Percentiles rank a stretch among this genome's conserved stretches.
These are phyloP conservation scores for Neurospora pannonica DNA, from an alignment of 495 filamentous ascomycete species.

Conservation along the genomic window DNA sequence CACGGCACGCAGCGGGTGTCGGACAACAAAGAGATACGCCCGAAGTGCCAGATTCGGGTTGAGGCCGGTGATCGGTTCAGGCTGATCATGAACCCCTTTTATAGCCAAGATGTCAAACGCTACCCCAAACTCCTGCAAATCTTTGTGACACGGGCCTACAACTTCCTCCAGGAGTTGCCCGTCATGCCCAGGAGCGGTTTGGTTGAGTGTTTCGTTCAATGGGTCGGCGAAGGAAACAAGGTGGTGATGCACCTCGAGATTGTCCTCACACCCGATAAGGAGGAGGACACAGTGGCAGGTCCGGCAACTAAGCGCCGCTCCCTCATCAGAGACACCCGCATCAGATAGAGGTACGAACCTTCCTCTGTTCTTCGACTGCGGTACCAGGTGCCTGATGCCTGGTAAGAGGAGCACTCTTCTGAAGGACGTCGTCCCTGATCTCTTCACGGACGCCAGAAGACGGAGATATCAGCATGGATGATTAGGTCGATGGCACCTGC, in stretches of 20 bases:
- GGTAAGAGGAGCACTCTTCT: neutral
- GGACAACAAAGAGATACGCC: no score
- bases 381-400: neutral
- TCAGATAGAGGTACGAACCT: neutral
- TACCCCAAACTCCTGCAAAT: no score
- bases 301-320: no score
- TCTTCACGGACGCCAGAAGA: neutral
- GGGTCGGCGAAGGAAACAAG: neutral
- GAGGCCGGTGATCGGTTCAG: no score
- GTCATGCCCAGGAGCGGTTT: neutral
- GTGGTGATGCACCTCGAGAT: neutral
- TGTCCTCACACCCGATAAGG: no score
- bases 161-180: neutral
- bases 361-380: neutral
- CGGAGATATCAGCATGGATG: neutral
- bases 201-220: neutral
- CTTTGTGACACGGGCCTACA: neutral
- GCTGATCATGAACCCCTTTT: no score
- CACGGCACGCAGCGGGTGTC: no score
- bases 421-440: neutral
- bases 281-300: no score
- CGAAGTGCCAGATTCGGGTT: no score
- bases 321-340: no score
- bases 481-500: neutral
- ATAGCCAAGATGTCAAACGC: no score